Evolutionary conservation across 257 asterid genomes (phyloP), one percentile per base, ranked within the genome.

Genomic region (Cinchona pubescens): DNA sequence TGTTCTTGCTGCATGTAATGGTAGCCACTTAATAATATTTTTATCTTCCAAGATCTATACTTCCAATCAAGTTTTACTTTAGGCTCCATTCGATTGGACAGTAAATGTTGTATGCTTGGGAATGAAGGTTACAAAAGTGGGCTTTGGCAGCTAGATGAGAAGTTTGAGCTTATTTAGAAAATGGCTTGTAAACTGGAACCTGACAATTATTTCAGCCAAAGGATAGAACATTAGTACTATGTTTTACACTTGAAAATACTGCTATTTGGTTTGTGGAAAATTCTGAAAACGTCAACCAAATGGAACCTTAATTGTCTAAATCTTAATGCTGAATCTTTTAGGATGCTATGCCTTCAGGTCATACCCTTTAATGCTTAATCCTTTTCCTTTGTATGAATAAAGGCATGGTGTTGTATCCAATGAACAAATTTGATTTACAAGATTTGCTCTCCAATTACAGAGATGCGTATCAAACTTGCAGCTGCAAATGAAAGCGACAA

Each of bases 391-490:
- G 18, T 42, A 53, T 35, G 73, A 75, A 25, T 1, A 19, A 49
- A 37, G 73, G 42, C 66, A 21, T 35, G 18, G 32, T 15, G 15
- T 32, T 48, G 25, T 53, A 10, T 64, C 18, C 58, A 35, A 38
- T 32, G 40, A 60, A 74, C 25, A 45, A 71, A 38, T 9, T 27
- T 59, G 27, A 15, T 66, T 72, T 59, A 59, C 27, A 25, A 59
- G 9, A 14, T 11, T 71, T 80, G 69, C 34, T 75, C 51, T 46
- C 76, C 75, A 72, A 75, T 73, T 42, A 72, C 90, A 94, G 99
- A 81, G 74, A 63, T 87, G 76, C 89, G 94, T 6, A 75, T 92
- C 55, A 94, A 85, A 82, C 87, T 94, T 71, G 89, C 89, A 71
- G 89, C 97, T 66, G 75, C 82, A 25, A 79, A 74, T 62, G 97